phyloP scores from a whole-genome alignment of 805 yeast genomes.

The Blastobotrys mokoenaii region DNA sequence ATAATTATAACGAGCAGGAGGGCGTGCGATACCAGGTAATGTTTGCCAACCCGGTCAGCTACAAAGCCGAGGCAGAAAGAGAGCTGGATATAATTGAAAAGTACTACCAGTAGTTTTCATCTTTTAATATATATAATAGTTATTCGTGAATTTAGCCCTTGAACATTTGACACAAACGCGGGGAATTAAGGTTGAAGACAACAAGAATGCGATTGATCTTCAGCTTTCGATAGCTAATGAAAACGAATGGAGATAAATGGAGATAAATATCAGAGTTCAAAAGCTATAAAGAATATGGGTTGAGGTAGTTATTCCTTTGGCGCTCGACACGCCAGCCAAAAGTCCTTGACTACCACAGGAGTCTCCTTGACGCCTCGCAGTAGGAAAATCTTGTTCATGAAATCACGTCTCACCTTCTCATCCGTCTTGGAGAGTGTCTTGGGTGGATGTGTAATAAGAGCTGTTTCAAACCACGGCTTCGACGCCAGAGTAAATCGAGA shows the following conservation, averaged over 20 bases:
- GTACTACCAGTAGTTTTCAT: background rate
- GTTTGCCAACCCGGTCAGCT: constrained; percentile 32
- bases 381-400: constrained; percentile 24
- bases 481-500: constrained; percentile 12
- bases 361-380: constrained; percentile 27
- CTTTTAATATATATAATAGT: background rate
- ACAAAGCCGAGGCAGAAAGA: constrained; percentile 20
- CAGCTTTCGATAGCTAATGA: background rate
- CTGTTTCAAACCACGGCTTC: constrained; percentile 14
- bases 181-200: background rate
- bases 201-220: background rate
- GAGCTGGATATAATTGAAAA: constrained; percentile 16
- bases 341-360: constrained; percentile 21
- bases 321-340: constrained; percentile 29
- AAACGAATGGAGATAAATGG: background rate
- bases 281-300: background rate
- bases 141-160: constrained; percentile 1
- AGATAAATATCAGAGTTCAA: too few relatives aligned
- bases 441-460: constrained; percentile 14
- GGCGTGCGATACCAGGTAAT: constrained; percentile 61
- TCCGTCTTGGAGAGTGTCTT: constrained; percentile 9
- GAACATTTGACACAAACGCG: background rate
- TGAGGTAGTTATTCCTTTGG: constrained; percentile 18
- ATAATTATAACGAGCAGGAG: constrained; percentile 69
- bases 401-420: constrained; percentile 9